Evolutionary conservation across 2,329 filamentous ascomycete species (phyloP).

Genomic region (Plectosphaerella sp.): DNA sequence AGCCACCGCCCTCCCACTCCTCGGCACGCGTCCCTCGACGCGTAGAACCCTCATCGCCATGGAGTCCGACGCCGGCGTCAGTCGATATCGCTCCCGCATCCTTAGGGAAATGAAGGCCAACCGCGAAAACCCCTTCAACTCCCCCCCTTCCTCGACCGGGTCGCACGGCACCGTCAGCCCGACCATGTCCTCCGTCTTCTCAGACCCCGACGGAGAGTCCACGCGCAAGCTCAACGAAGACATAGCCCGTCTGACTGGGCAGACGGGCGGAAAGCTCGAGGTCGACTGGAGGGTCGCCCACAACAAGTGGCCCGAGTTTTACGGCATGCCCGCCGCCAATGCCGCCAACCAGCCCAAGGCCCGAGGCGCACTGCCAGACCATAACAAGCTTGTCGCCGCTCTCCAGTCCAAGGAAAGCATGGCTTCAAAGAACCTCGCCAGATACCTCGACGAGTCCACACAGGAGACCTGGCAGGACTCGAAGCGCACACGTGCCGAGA

Average conservation of each 20-base stretch:
- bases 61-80: constrained; percentile 33
- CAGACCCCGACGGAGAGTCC: constrained; percentile 49
- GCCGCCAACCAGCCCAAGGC: constrained; percentile 7
- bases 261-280: constrained; percentile 28
- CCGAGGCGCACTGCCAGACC: background rate
- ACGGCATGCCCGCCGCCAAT: constrained; percentile 30
- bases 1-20: background rate
- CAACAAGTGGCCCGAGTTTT: constrained; percentile 50
- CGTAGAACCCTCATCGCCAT: constrained; percentile 17
- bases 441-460: constrained; percentile 36
- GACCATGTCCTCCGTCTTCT: constrained; percentile 48
- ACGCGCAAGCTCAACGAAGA: constrained; percentile 46
- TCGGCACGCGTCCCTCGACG: background rate
- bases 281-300: constrained; percentile 41
- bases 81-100: constrained; percentile 41
- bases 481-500: constrained; percentile 40
- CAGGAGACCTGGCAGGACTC: constrained; percentile 33
- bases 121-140: constrained; percentile 53
- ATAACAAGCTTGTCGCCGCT: constrained; percentile 2
- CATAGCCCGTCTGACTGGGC: constrained; percentile 35
- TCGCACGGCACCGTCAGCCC: constrained; percentile 53
- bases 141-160: constrained; percentile 53
- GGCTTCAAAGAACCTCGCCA: constrained; percentile 16
- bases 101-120: constrained; percentile 48
- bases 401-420: constrained; percentile 35